Conservation (phyloP, 768 basidiomycete species). For the Trametes cingulata region DNA sequence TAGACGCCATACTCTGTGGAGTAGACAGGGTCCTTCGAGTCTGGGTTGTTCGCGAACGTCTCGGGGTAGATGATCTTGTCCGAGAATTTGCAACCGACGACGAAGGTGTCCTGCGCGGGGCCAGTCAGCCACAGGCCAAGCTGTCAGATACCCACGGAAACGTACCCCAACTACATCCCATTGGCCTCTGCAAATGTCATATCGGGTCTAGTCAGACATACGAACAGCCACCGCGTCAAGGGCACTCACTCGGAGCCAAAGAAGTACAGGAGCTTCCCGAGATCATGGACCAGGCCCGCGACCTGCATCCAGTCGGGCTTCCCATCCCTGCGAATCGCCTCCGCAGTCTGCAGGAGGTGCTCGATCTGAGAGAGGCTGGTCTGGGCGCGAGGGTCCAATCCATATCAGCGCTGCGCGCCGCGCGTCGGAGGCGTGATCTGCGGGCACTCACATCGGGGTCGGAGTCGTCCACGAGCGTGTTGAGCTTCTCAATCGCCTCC, state of each 20-base stretch:
- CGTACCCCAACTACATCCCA: slow-evolving; percentile 92
- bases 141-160: slow-evolving; percentile 14
- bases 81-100: slow-evolving; percentile 85
- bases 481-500: slow-evolving; percentile 85
- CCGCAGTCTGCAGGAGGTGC: slow-evolving; percentile 89
- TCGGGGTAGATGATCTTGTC: slow-evolving; percentile 82
- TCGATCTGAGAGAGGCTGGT: slow-evolving; percentile 83
- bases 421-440: neutral
- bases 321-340: slow-evolving; percentile 81
- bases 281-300: slow-evolving; percentile 83
- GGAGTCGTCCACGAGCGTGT: slow-evolving; percentile 86
- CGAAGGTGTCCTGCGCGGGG: slow-evolving; percentile 58
- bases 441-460: slow-evolving; percentile 72
- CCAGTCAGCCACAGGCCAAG: slow-evolving; percentile 3
- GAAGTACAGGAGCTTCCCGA: slow-evolving; percentile 84
- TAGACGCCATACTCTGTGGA: slow-evolving; percentile 77
- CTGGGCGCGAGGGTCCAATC: slow-evolving; percentile 36
- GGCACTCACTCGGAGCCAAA: slow-evolving; percentile 64
- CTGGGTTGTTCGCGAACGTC: slow-evolving; percentile 75
- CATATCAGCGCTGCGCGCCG: neutral
- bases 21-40: slow-evolving; percentile 62
- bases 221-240: neutral
- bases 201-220: slow-evolving; percentile 7
- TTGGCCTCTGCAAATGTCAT: slow-evolving; percentile 53
- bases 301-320: slow-evolving; percentile 95